phyloP scores from a whole-genome alignment of 169 alveolate species.

The Neospora caninum region DNA sequence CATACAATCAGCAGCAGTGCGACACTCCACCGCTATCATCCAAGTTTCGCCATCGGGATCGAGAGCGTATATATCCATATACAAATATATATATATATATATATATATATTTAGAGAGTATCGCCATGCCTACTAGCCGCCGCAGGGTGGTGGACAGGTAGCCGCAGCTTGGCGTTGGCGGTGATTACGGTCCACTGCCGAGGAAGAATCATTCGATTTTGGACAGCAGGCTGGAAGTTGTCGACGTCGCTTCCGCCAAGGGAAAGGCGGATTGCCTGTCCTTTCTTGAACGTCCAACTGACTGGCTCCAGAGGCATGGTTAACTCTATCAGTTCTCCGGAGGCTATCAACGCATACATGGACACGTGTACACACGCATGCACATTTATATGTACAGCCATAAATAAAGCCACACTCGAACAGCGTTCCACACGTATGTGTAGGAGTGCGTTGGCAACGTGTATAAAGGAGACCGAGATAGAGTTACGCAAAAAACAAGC shows the following conservation, averaged over 20 bases:
- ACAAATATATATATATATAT: too few species aligned
- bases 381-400: background rate
- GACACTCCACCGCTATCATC: too few species aligned
- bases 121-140: background rate
- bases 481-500: too few species aligned
- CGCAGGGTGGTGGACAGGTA: constrained; percentile 18
- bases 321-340: constrained; percentile 67
- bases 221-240: constrained; percentile 59
- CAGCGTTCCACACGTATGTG: too few species aligned
- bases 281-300: constrained; percentile 73
- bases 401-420: too few species aligned
- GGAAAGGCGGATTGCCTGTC: constrained; percentile 70
- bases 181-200: constrained; percentile 31
- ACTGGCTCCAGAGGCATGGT: constrained; percentile 73
- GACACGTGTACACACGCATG: background rate
- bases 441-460: too few species aligned
- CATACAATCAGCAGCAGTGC: too few species aligned
- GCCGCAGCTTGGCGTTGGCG: constrained; percentile 34
- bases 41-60: too few species aligned
- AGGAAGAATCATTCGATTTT: constrained; percentile 30
- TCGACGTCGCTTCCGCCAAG: constrained; percentile 74
- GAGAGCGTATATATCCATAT: too few species aligned
- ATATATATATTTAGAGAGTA: too few species aligned
- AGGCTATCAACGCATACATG: background rate
- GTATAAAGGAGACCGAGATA: too few species aligned